Evolutionary conservation across 2,329 filamentous ascomycete species (phyloP).

Genomic region (Botrytis sinoallii): DNA sequence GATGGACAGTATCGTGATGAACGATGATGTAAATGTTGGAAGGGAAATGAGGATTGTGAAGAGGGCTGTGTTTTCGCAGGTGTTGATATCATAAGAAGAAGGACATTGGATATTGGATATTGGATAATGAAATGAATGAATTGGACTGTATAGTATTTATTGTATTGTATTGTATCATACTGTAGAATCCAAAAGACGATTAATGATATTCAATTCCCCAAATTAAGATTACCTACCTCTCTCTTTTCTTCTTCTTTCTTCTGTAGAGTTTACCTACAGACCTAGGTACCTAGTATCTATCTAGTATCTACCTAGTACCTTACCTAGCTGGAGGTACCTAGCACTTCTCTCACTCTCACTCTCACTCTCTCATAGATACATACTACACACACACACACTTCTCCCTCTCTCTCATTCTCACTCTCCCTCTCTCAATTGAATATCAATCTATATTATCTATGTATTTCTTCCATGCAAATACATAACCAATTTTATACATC

Average conservation of each 20-base stretch:
- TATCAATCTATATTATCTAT: background rate
- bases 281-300: too few relatives aligned
- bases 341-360: background rate
- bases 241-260: background rate
- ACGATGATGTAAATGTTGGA: background rate
- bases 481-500: background rate
- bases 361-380: too few relatives aligned
- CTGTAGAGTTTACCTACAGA: background rate
- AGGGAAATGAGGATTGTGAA: background rate
- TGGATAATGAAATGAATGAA: background rate
- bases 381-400: too few relatives aligned
- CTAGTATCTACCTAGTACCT: background rate
- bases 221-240: background rate
- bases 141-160: too few relatives aligned
- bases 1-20: background rate
- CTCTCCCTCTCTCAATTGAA: background rate
- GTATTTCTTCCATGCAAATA: background rate
- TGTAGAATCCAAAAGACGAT: too few relatives aligned
- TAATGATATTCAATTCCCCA: too few relatives aligned
- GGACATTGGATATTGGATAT: background rate
- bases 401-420: background rate
- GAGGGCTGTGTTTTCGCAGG: too few relatives aligned
- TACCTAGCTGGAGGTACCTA: background rate
- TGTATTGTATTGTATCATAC: too few relatives aligned
- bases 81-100: too few relatives aligned